These are phyloP conservation scores for Salix udensis DNA, from an alignment of 345 rosid species.

Conservation along the genomic window DNA sequence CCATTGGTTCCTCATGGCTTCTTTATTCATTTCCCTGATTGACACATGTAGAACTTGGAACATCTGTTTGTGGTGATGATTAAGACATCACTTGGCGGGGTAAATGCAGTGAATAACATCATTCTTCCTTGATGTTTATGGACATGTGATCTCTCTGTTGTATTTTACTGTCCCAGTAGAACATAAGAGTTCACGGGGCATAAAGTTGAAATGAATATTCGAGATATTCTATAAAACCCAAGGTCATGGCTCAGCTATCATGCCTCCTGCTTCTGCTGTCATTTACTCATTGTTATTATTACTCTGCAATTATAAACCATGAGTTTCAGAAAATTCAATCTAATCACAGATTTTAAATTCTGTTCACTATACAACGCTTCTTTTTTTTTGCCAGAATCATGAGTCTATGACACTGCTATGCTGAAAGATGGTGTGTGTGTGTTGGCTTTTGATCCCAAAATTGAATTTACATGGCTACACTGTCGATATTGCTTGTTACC, in stretches of 20 bases:
- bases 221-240: neutral
- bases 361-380: neutral
- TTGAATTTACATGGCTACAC: neutral
- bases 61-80: slow-evolving; percentile 9
- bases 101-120: slow-evolving; percentile 7
- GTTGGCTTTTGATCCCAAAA: neutral
- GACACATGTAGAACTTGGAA: slow-evolving; percentile 12
- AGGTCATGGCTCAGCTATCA: neutral
- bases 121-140: neutral
- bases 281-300: neutral
- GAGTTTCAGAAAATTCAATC: no score
- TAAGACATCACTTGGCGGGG: slow-evolving; percentile 2
- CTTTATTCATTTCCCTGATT: slow-evolving; percentile 8
- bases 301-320: neutral
- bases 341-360: neutral
- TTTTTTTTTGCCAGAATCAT: neutral
- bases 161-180: neutral
- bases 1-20: slow-evolving; percentile 11
- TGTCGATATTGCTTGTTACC: neutral
- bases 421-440: no score
- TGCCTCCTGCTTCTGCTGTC: neutral
- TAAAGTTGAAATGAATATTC: neutral
- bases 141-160: slow-evolving; percentile 7
- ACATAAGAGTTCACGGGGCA: neutral
- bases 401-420: neutral